Conservation (phyloP, 352 stramenopile species). For the Pythium dissimile region DNA sequence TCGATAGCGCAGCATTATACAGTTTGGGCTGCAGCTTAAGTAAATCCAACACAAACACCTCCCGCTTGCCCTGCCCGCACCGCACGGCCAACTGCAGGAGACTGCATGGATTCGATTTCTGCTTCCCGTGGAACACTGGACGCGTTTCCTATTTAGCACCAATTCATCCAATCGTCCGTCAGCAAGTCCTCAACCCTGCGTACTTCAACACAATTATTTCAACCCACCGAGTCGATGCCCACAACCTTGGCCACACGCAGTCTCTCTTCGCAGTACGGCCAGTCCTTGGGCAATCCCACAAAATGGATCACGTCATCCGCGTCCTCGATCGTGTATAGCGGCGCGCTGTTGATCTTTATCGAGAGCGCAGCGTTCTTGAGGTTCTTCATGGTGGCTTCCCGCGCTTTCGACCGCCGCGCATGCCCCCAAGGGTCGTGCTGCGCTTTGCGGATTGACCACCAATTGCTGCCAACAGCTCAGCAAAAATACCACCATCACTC, state of each 20-base stretch:
- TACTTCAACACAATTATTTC: neutral
- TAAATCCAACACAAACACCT: constrained; percentile 77
- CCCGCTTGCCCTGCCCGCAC: constrained; percentile 39
- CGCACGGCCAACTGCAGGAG: constrained; percentile 68
- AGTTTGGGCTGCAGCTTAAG: constrained; percentile 45
- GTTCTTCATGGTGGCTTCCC: constrained; percentile 33
- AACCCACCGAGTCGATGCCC: constrained; percentile 69
- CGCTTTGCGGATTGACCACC: constrained; percentile 5
- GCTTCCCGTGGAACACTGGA: constrained; percentile 43
- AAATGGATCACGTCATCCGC: constrained; percentile 41
- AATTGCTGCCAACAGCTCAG: neutral
- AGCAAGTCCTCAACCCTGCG: neutral
- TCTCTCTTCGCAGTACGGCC: constrained; percentile 43
- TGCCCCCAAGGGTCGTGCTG: constrained; percentile 15
- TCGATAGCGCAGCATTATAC: constrained; percentile 57
- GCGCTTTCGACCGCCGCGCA: constrained; percentile 12
- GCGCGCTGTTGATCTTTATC: constrained; percentile 45
- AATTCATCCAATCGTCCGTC: too few relatives aligned
- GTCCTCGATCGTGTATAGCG: constrained; percentile 47
- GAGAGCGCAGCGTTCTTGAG: constrained; percentile 21
- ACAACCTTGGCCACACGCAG: constrained; percentile 48
- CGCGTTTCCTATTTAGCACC: constrained; percentile 51
- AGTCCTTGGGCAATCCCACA: constrained; percentile 40
- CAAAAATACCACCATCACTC: constrained; percentile 7
- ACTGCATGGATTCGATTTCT: constrained; percentile 39